These are phyloP conservation scores for Larix sibirica DNA, from an alignment of 83 land plant species.

Conservation along the genomic window DNA sequence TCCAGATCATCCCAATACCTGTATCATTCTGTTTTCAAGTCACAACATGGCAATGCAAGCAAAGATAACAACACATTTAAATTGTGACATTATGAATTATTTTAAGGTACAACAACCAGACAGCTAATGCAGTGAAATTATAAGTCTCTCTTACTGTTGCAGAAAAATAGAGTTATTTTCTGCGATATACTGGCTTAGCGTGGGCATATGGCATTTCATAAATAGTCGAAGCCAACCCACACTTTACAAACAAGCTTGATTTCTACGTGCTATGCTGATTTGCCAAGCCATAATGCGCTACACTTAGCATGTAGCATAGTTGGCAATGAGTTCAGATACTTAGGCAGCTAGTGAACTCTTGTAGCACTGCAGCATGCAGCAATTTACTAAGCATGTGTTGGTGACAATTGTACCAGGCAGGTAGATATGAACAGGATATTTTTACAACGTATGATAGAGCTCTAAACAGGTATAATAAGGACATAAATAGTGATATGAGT, in stretches of 20 bases:
- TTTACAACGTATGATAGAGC: conserved; percentile 12
- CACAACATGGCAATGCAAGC: not conserved
- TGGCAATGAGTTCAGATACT: not conserved
- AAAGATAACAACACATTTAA: not conserved
- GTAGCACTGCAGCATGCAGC: not conserved
- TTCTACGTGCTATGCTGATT: not conserved
- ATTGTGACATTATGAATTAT: not conserved
- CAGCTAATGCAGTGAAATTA: too few relatives aligned
- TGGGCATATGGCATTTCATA: conserved; percentile 12
- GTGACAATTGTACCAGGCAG: not conserved
- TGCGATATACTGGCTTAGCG: not conserved
- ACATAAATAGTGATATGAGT: not conserved
- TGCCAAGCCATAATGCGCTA: not conserved
- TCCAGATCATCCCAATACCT: not conserved
- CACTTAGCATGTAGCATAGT: not conserved
- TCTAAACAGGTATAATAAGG: not conserved
- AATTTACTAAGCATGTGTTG: conserved; percentile 2
- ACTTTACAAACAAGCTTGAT: conserved; percentile 1
- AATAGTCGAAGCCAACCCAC: not conserved
- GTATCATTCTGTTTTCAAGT: not conserved
- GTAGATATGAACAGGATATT: not conserved
- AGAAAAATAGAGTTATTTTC: not conserved
- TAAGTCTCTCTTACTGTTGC: too few relatives aligned
- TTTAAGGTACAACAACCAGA: too few relatives aligned
- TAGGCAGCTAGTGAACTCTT: not conserved